These are phyloP conservation scores for Myxozyma mucilagina DNA, from an alignment of 805 yeast species.

Conservation along the genomic window DNA sequence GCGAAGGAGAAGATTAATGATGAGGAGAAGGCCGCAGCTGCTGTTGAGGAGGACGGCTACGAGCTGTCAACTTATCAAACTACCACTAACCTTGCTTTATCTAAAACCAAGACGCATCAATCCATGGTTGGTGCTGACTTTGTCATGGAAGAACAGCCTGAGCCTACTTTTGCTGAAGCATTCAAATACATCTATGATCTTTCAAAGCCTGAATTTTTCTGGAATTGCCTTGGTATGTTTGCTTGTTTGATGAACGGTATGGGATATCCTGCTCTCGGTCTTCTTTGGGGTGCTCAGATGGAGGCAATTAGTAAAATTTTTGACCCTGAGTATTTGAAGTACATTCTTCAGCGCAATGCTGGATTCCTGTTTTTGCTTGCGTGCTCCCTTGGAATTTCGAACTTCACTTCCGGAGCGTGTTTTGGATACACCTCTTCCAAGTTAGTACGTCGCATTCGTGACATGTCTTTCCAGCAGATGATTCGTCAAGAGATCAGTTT, in stretches of 20 bases:
- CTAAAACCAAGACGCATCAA: slow-evolving; percentile 15
- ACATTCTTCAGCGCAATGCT: slow-evolving; percentile 24
- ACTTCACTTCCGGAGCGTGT: slow-evolving; percentile 21
- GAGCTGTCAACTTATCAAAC: slow-evolving; percentile 14
- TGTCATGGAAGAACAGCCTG: slow-evolving; percentile 2
- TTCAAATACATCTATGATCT: slow-evolving; percentile 23
- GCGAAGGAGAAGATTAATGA: slow-evolving; percentile 21
- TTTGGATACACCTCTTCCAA: slow-evolving; percentile 30
- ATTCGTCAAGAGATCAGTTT: slow-evolving; percentile 37
- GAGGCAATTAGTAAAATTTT: slow-evolving; percentile 14
- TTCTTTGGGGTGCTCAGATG: slow-evolving; percentile 22
- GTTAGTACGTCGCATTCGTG: slow-evolving; percentile 35
- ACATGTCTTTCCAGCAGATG: slow-evolving; percentile 32
- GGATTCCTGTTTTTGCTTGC: slow-evolving; percentile 29
- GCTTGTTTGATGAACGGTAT: slow-evolving; percentile 28
- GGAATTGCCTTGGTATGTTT: slow-evolving; percentile 20
- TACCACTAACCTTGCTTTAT: slow-evolving; percentile 4
- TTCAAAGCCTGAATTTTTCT: slow-evolving; percentile 25
- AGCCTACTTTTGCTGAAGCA: slow-evolving; percentile 18
- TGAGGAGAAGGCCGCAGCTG: slow-evolving; percentile 15
- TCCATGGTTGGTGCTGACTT: background rate
- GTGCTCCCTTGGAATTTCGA: slow-evolving; percentile 25
- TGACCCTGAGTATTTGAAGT: slow-evolving; percentile 13
- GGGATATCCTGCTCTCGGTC: slow-evolving; percentile 29
- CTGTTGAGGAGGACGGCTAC: slow-evolving; percentile 5